A percentile compares a stretch with the other conserved stretches of the same genome.
Conservation (phyloP, 2,329 filamentous ascomycete genomes). For the Scolecobasidium constrictum region DNA sequence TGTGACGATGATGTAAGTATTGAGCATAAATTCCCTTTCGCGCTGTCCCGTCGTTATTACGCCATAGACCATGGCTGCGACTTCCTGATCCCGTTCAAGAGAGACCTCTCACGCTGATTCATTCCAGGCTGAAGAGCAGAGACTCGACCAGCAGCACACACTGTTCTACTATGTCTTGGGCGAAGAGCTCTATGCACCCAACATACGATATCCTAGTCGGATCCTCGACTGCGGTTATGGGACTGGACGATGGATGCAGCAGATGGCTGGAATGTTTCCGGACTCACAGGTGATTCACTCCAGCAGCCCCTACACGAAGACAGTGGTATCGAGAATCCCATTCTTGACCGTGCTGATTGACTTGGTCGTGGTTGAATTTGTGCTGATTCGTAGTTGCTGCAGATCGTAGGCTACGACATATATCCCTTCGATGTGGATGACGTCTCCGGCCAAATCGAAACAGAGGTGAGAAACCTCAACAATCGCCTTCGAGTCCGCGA, state of each 20-base stretch:
- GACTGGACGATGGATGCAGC: conserved; percentile 24
- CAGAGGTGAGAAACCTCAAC: conserved; percentile 26
- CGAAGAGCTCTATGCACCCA: conserved; percentile 19
- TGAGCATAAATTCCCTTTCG: not conserved
- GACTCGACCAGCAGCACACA: conserved; percentile 23
- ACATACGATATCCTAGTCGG: conserved; percentile 20
- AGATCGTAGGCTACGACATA: conserved; percentile 28
- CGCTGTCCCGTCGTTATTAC: not conserved
- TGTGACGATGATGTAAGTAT: conserved; percentile 23
- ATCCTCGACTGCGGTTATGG: conserved; percentile 30
- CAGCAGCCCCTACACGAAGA: not conserved
- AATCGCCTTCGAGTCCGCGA: conserved; percentile 43
- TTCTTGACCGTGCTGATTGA: not conserved
- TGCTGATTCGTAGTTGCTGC: not conserved
- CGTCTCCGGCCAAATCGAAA: conserved; percentile 25
- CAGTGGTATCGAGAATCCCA: not conserved
- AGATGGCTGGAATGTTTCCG: conserved; percentile 25
- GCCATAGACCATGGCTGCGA: not conserved
- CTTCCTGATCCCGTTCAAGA: not conserved
- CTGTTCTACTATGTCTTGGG: conserved; percentile 21
- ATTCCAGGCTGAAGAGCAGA: conserved; percentile 24
- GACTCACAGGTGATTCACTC: conserved; percentile 23
- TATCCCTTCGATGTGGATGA: conserved; percentile 23
- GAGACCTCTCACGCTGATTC: conserved; percentile 11
- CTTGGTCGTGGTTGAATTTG: not conserved